phyloP scores from a whole-genome alignment of 108 stramenopile species.

The Stephanodiscus triporus region DNA sequence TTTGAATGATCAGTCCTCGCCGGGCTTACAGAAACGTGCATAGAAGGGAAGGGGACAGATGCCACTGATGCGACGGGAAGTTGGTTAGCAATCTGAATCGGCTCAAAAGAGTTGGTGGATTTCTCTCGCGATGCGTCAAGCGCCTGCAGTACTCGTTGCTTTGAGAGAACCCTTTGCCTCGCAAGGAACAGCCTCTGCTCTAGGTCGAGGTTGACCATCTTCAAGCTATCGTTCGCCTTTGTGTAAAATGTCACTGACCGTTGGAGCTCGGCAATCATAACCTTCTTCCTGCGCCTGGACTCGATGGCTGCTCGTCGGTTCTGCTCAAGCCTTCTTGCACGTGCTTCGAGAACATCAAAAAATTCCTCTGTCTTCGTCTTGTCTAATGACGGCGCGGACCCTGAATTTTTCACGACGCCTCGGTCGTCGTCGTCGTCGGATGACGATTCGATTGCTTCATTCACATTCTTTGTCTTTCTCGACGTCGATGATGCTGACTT shows the following conservation, averaged over 20 bases:
- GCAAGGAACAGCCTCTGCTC: conserved; percentile 34
- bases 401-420: background rate
- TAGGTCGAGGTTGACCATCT: conserved; percentile 31
- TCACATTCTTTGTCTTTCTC: background rate
- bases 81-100: background rate
- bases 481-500: background rate
- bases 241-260: conserved; percentile 32
- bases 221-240: conserved; percentile 36
- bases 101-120: background rate
- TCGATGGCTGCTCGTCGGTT: conserved; percentile 45
- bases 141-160: conserved; percentile 16
- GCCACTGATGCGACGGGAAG: background rate
- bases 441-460: background rate
- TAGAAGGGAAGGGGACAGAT: conserved; percentile 1
- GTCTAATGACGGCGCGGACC: background rate
- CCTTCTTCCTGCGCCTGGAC: conserved; percentile 45
- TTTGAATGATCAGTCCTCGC: conserved; percentile 3
- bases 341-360: conserved; percentile 12
- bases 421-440: background rate
- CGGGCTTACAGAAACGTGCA: background rate
- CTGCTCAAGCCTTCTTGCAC: conserved; percentile 35
- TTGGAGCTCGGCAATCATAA: conserved; percentile 37
- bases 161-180: conserved; percentile 21
- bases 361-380: background rate
- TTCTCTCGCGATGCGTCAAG: background rate